A percentile compares a stretch with the other conserved stretches of the same genome.
Evolutionary conservation across 2,329 filamentous ascomycete genomes (phyloP).

Genomic region (Myriosclerotinia duriaeana): DNA sequence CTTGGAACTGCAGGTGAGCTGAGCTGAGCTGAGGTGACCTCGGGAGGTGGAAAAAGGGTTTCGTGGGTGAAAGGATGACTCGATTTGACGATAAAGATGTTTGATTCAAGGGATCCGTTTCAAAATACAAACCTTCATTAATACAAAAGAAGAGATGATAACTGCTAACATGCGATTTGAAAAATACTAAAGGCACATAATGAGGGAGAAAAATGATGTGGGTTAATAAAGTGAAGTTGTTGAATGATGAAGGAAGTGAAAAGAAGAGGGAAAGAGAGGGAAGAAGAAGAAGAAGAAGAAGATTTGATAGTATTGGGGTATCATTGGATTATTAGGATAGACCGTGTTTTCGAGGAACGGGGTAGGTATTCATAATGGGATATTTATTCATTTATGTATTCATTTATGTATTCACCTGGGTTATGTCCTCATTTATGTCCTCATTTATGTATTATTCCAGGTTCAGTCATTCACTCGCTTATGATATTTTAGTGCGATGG

Average conservation of each 20-base stretch:
- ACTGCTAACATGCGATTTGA: slow-evolving; percentile 2
- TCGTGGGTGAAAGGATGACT: slow-evolving; percentile 16
- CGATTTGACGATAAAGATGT: slow-evolving; percentile 7
- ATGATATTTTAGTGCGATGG: slow-evolving; percentile 3
- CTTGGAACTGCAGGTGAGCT: not conserved
- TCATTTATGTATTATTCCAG: too few relatives aligned
- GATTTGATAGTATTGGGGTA: too few relatives aligned
- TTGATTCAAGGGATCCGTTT: too few relatives aligned
- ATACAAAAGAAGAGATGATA: slow-evolving; percentile 25
- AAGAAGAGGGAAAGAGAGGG: too few relatives aligned
- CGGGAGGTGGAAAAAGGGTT: slow-evolving; percentile 4
- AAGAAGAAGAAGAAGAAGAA: too few relatives aligned
- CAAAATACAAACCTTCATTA: slow-evolving; percentile 25
- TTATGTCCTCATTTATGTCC: too few relatives aligned
- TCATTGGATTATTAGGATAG: too few relatives aligned
- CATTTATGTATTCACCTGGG: too few relatives aligned
- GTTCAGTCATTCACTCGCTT: slow-evolving; percentile 3
- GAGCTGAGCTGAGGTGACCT: not conserved
- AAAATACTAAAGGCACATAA: slow-evolving; percentile 12
- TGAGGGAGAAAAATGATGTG: not conserved
- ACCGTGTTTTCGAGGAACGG: too few relatives aligned
- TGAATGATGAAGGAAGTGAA: slow-evolving; percentile 14
- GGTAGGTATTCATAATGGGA: too few relatives aligned
- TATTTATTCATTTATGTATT: too few relatives aligned
- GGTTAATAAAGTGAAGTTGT: not conserved